Percentiles rank a stretch among this genome's conserved stretches.
Conservation (phyloP, 352 stramenopile species). For the Globisporangium emineosum region DNA sequence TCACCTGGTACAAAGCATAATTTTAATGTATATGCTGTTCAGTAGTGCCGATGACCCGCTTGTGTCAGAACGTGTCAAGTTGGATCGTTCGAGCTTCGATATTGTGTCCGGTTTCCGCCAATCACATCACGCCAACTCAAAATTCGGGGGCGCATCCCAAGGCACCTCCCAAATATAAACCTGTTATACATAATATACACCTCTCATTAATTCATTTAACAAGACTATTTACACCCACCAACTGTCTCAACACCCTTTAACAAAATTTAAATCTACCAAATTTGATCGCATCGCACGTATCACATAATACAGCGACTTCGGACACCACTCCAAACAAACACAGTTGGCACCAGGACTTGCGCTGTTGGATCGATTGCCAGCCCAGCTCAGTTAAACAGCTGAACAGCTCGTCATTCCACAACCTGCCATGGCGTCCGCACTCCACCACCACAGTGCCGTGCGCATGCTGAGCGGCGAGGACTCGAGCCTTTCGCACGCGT, state of each 20-base stretch:
- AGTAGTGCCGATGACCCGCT: not conserved
- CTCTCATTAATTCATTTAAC: not conserved
- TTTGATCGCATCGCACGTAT: no score
- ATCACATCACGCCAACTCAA: not conserved
- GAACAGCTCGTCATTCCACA: not conserved
- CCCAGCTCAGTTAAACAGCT: no score
- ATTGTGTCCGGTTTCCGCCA: not conserved
- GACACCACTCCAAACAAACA: no score
- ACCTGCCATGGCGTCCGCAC: not conserved
- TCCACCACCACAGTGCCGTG: not conserved
- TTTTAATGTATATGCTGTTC: not conserved
- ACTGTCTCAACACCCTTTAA: no score
- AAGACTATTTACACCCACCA: no score
- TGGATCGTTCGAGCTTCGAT: not conserved
- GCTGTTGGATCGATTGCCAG: not conserved
- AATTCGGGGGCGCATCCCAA: not conserved
- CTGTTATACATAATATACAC: not conserved
- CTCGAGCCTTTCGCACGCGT: conserved; percentile 21
- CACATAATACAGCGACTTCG: no score
- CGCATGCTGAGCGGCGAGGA: conserved; percentile 20
- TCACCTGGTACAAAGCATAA: not conserved
- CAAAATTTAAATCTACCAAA: no score
- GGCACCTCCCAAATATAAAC: not conserved
- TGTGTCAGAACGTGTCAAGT: not conserved
- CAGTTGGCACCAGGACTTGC: no score